Base-by-base conservation (phyloP, 495 filamentous ascomycete species). In the Hypoxylon fragiforme region DNA sequence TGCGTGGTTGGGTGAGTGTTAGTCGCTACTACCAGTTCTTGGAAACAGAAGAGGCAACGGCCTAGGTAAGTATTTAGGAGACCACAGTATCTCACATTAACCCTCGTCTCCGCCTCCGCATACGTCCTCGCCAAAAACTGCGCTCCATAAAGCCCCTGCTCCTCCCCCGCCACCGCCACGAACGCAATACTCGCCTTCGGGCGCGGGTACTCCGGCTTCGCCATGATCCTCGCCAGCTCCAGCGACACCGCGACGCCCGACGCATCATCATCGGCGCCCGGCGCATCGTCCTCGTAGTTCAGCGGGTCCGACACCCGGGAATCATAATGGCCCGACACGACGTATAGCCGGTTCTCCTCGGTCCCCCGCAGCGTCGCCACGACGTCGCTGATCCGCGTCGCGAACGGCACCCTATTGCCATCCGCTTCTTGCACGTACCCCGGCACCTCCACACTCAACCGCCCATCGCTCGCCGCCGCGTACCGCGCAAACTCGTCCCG, bases 291-390 rank as follows among this genome's bases (percentile, higher is more conserved):
- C n/a, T 67, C 69, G 53, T 73, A 80, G 57, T 82, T 65, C 21
- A 73, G 67, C 3, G 74, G 50, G 57, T 82, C 70, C n/a, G 70
- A 73, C 7, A 70, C 65, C 6, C 78, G 65, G 30, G 62, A 73
- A 54, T 82, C 79, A 64, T 82, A 82, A 51, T 82, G 79, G 4
- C 78, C 78, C 2, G 73, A 74, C 3, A 80, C 68, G 4, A 82
- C 76, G 50, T 80, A 78, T 13, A 72, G 53, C 26, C 78, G 63
- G n/a, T 70, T 65, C 42, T 76, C 75, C 14, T 58, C 63, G 20
- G 67, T 72, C 19, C 79, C 79, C n/a, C 70, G 68, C 43, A 82
- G 60, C 13, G 70, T 75, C 8, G 78, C 78, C 20, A 77, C 69
- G 6, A 82, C 71, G 54, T 82, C 78, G 39, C 67, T 75, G 43